Evolutionary conservation across 148 eudicot species (phyloP), one percentile per base, ranked within the genome.

Genomic region (Camellia granthamiana): DNA sequence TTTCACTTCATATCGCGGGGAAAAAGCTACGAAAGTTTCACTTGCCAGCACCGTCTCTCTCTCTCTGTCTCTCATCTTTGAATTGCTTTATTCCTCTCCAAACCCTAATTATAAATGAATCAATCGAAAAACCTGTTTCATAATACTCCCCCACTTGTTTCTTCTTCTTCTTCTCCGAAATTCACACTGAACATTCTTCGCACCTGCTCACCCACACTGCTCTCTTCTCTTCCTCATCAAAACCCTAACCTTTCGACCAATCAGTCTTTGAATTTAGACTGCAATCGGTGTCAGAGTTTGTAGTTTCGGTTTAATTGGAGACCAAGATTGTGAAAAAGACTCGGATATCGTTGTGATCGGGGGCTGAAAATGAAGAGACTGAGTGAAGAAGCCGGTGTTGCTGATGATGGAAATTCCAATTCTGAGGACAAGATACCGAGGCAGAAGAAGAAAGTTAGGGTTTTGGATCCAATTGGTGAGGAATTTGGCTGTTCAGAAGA

Each of bases 381-480:
- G 23, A 69, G 23, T 8, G 73, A 46, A 46, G 73, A 46, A 69
- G 52, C 52, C 23, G 42, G 59, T 30, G 38, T 1, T 72, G 41
- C 19, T 72, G 16, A 21, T 51, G 75, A 49, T 1, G 15, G 75
- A 18, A 72, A 21, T 72, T 72, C 55, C 0, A 12, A 51, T 72
- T 72, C 75, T 30, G 59, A 49, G 58, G 21, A 9, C 38, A 16
- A 70, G 8, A 63, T n/a, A 7, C 61, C 52, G 64, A 30, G 59
- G 67, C 62, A 30, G 38, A 30, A 11, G 15, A 83, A 83, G 71
- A 83, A 61, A 69, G 56, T 42, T 19, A 80, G 62, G 69, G 42
- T 79, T n/a, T 75, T 51, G n/a, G 78, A 19, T 13, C 12, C 46
- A 66, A 38, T 30, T 79, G 63, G 69, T 61, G 76, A 75, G 61